Evolutionary conservation across 768 basidiomycete species (phyloP).

Genomic region (Rhodosporidiobolus sp.): DNA sequence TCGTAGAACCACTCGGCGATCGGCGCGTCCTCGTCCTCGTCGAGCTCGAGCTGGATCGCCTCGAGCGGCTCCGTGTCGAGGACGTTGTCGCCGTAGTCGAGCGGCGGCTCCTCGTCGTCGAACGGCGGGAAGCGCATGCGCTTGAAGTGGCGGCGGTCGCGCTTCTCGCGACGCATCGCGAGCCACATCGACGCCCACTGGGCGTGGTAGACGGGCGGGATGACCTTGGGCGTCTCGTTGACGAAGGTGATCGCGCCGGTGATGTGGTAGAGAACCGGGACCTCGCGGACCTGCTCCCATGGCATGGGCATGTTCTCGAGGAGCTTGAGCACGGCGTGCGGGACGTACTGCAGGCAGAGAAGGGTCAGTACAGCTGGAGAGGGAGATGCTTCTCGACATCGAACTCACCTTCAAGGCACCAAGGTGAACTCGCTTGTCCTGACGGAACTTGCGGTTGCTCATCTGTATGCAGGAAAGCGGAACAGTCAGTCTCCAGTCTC

Average conservation of each 20-base stretch:
- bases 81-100: constrained; percentile 99
- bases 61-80: constrained; percentile 96
- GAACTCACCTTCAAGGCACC: constrained; percentile 65
- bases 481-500: no score
- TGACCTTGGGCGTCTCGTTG: constrained; percentile 92
- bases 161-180: constrained; percentile 97
- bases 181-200: constrained; percentile 99
- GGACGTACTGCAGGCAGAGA: constrained; percentile 64
- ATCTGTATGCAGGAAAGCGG: constrained; percentile 51
- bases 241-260: constrained; percentile 99
- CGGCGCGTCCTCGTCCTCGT: constrained; percentile 82
- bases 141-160: constrained; percentile 98
- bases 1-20: constrained; percentile 99
- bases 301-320: constrained; percentile 68
- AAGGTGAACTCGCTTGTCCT: constrained; percentile 98
- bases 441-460: constrained; percentile 98
- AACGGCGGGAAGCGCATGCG: constrained; percentile 99
- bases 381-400: not conserved
- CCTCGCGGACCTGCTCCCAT: constrained; percentile 85
- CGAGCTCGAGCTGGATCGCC: constrained; percentile 93
- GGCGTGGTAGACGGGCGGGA: constrained; percentile 96
- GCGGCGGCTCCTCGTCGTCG: constrained; percentile 97
- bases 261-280: constrained; percentile 96
- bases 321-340: constrained; percentile 98
- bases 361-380: not conserved